Conservation (phyloP, 306 rosid genomes). For the Datisca glomerata region DNA sequence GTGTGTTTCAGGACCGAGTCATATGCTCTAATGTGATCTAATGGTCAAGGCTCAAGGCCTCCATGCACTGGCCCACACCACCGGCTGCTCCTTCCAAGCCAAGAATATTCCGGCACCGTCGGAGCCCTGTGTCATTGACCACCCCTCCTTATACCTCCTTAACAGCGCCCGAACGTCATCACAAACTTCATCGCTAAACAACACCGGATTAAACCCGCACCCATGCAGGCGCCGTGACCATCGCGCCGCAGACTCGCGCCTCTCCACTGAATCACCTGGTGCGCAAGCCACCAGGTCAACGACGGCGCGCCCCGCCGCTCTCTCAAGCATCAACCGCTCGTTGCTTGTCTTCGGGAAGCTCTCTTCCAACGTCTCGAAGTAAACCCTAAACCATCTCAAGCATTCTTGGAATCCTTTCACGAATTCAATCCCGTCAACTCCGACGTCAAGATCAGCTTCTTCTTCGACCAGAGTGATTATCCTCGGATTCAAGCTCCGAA, state of each 20-base stretch:
- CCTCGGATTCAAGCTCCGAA: constrained; percentile 56
- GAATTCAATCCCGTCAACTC: constrained; percentile 65
- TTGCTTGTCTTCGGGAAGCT: constrained; percentile 65
- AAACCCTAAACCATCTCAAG: constrained; percentile 94
- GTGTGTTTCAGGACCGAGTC: no score
- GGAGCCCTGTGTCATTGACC: constrained; percentile 59
- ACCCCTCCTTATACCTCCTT: constrained; percentile 88
- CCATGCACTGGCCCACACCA: constrained; percentile 99
- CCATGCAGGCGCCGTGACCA: constrained; percentile 77
- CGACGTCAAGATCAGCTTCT: constrained; percentile 84
- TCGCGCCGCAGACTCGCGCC: constrained; percentile 54
- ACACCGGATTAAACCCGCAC: constrained; percentile 35
- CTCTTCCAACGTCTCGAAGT: constrained; percentile 83
- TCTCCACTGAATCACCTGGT: constrained; percentile 46
- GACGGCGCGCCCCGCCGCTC: constrained; percentile 72
- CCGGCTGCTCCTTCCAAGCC: constrained; percentile 86
- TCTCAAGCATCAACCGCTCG: constrained; percentile 73
- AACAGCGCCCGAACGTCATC: constrained; percentile 83
- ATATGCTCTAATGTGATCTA: no score
- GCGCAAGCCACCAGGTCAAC: constrained; percentile 76
- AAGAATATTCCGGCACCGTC: constrained; percentile 69
- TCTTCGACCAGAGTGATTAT: constrained; percentile 75
- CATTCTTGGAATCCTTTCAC: constrained; percentile 71
- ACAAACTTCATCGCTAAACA: constrained; percentile 78
- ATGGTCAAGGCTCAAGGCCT: constrained; percentile 70